Base-by-base conservation (phyloP, 2,329 filamentous ascomycete genomes). In the Trichophyton equinum region DNA sequence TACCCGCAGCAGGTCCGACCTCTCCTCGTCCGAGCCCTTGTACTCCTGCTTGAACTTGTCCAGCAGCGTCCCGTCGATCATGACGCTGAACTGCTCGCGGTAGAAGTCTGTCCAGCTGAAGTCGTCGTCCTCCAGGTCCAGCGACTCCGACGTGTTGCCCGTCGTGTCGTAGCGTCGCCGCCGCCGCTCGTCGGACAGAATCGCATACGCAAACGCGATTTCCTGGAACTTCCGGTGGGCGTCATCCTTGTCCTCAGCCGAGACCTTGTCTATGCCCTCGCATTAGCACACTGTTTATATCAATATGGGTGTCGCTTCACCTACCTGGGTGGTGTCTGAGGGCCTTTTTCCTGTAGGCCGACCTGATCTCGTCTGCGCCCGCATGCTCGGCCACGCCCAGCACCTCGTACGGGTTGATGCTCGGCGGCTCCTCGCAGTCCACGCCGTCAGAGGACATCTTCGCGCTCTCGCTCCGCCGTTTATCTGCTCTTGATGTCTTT, bases 71-170 rank as follows among this genome's bases (percentile, higher is more conserved):
- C 80, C 77, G 18, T 84, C 91, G 58, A 99, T 80, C 27, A 89
- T 81, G 61, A 91, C 86, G 57, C 82, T 83, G 72, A 86, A 96
- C 68, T 96, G 91, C 65, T 87, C 85, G 60, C 85, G 84, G 78
- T 95, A 99, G 78, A 91, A 99, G 56, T 88, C 86, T 60, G 83
- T 80, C 94, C 94, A 99, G 78, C 89, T 83, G 76, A 97, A 99
- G 60, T 86, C 88, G 3, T 83, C 81, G 70, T 90, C 87, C 58
- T 79, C 75, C 36, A 86, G 68, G 59, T 80, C 81, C 22, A 95
- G 82, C 7, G 85, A 86, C 70, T 96, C 91, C 9, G 88, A 84
- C 0, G 91, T 97, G 61, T 87, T 94, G 60, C 94, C 94, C 0
- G 92, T 97, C 59, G 82, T 80, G 71, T 99, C 92, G 77, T 96